Conservation (phyloP, 176 grass and related monocot genomes). For the Ampelocalamus luodianensis region DNA sequence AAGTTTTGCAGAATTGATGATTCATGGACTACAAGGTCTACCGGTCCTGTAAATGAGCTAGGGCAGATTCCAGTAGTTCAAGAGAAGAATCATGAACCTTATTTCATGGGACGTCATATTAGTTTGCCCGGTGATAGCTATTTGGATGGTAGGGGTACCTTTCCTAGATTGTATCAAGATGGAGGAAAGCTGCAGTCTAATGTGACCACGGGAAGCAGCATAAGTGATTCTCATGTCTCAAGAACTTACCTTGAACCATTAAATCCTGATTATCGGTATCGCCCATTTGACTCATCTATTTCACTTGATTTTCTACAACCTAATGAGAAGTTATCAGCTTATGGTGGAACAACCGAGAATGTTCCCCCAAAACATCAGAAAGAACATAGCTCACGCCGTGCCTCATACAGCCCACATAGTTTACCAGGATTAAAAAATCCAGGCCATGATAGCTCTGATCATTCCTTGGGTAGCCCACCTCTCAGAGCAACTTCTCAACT, state of each 20-base stretch:
- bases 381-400: slow-evolving; percentile 32
- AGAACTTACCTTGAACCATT: slow-evolving; percentile 38
- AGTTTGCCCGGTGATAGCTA: slow-evolving; percentile 28
- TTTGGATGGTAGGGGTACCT: slow-evolving; percentile 39
- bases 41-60: slow-evolving; percentile 42
- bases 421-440: slow-evolving; percentile 44
- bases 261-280: slow-evolving; percentile 33
- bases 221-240: slow-evolving; percentile 46
- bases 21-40: slow-evolving; percentile 25
- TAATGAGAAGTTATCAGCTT: slow-evolving; percentile 40
- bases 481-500: slow-evolving; percentile 47
- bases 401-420: slow-evolving; percentile 38
- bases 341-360: slow-evolving; percentile 34
- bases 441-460: slow-evolving; percentile 36
- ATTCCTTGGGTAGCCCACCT: slow-evolving; percentile 38
- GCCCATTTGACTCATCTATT: slow-evolving; percentile 27
- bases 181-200: slow-evolving; percentile 42
- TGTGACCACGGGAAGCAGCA: slow-evolving; percentile 17
- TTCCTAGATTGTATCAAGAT: slow-evolving; percentile 40
- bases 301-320: slow-evolving; percentile 32
- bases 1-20: slow-evolving; percentile 37
- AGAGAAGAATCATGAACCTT: slow-evolving; percentile 32
- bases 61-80: slow-evolving; percentile 38
- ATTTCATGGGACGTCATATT: slow-evolving; percentile 25
- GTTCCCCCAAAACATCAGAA: slow-evolving; percentile 43